A percentile compares a stretch with the other conserved stretches of the same genome.
Conservation (phyloP, 805 yeast genomes). For the Myxozyma mucilagina region DNA sequence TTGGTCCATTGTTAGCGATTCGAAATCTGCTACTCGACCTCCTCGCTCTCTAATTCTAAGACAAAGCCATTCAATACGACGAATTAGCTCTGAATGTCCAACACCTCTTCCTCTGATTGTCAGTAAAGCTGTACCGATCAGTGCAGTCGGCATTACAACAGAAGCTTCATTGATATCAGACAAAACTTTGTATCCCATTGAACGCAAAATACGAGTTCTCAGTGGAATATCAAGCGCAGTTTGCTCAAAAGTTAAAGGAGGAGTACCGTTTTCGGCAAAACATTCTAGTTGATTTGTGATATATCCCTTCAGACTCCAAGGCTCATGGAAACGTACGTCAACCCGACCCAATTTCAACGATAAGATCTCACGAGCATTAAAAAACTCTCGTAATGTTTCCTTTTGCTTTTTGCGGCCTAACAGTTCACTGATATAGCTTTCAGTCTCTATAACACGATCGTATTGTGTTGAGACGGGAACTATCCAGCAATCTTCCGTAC, state of each 20-base stretch:
- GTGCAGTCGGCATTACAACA: slow-evolving; percentile 55
- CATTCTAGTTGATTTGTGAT: slow-evolving; percentile 37
- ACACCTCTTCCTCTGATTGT: slow-evolving; percentile 46
- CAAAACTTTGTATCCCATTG: slow-evolving; percentile 55
- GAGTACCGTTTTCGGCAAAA: slow-evolving; percentile 1
- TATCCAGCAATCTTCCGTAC: slow-evolving; percentile 46
- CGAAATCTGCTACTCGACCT: slow-evolving; percentile 44
- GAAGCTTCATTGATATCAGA: slow-evolving; percentile 54
- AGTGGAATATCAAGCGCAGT: slow-evolving; percentile 17
- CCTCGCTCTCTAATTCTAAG: slow-evolving; percentile 41
- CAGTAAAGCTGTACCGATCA: slow-evolving; percentile 51
- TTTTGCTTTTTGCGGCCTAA: slow-evolving; percentile 58
- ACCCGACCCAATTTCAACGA: slow-evolving; percentile 45
- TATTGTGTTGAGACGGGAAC: slow-evolving; percentile 61
- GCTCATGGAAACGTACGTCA: slow-evolving; percentile 45
- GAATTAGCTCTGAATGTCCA: slow-evolving; percentile 40
- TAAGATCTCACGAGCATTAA: slow-evolving; percentile 40
- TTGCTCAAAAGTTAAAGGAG: slow-evolving; percentile 13
- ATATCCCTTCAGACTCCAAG: slow-evolving; percentile 44
- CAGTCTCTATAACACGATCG: slow-evolving; percentile 59
- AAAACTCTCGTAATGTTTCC: slow-evolving; percentile 49
- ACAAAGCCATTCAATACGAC: slow-evolving; percentile 43
- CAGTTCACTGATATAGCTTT: slow-evolving; percentile 56
- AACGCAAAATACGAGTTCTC: slow-evolving; percentile 43
- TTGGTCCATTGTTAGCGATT: slow-evolving; percentile 37